Evolutionary conservation across 2,329 filamentous ascomycete species (phyloP), one percentile per base, ranked within the genome.

Genomic region (Teratosphaeria nubilosa): DNA sequence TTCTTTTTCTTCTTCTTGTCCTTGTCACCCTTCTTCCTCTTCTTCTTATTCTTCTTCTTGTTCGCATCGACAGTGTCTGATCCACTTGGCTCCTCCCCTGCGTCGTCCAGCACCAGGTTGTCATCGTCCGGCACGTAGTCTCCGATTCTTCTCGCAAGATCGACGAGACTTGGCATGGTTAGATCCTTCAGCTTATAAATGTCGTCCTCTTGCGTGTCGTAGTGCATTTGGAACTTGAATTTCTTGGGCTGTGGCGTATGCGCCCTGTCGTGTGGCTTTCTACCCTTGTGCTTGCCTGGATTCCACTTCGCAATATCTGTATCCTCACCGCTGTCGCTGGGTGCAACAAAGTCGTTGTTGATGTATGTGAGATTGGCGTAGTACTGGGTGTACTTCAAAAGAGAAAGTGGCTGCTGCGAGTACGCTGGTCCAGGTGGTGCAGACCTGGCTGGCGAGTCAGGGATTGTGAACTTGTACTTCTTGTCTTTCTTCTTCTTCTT

Each of bases 311-410:
- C 37, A 10, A 32, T 62, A 2, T 71, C 68, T 5, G 73, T 63
- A 24, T 64, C 57, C 14, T 65, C 58, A 6, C 71, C 72, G 10
- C 71, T 68, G 16, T 50, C 51, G 11, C 20, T 32, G 5, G 52
- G 51, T 2, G 53, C 16, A 1, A 73, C 68, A 53, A 85, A 79
- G 60, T 88, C 83, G 65, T 91, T 88, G 74, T 97, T 95, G 74
- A 96, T 86, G 59, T 83, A 76, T 0, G 92, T 97, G n/a, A 99
- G 76, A 71, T 99, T 99, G 60, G 92, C 91, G 72, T 85, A 96
- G 73, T 95, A 96, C 68, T 99, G 94, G 3, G 85, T 90, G 72
- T 90, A 96, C 5, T 89, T 85, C 2, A 87, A 80, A 61, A 91
- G 78, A 0, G 90, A 88, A 41, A 97, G 78, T 0, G 89, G 78